A percentile compares a stretch with the other conserved stretches of the same genome.
Evolutionary conservation across 345 rosid genomes (phyloP).

Genomic region (Garcia nutans): DNA sequence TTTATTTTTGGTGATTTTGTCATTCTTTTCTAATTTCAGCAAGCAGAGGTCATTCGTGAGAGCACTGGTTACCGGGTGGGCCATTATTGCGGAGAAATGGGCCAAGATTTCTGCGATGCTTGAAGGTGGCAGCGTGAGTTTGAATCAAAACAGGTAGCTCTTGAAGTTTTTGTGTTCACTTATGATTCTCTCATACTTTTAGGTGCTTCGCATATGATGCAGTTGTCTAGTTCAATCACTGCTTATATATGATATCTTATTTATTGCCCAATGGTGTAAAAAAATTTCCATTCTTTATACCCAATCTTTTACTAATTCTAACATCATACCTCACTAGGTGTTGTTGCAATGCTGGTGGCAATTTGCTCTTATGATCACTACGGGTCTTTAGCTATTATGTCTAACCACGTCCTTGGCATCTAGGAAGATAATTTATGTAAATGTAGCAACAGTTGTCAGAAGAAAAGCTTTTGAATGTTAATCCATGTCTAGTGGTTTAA

Average conservation of each 20-base stretch:
- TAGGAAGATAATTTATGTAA: not conserved
- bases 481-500: not conserved
- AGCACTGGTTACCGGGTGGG: conserved; percentile 76
- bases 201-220: not conserved
- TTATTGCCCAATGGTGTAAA: not conserved
- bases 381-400: conserved; percentile 5
- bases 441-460: not conserved
- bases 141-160: conserved; percentile 79
- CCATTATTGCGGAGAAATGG: conserved; percentile 98
- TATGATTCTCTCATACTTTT: not conserved
- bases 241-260: not conserved
- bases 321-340: not conserved
- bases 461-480: not conserved
- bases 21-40: conserved; percentile 48
- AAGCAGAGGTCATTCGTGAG: conserved; percentile 92
- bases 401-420: not conserved
- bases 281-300: not conserved
- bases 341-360: conserved; percentile 4
- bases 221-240: not conserved
- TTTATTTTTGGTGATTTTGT: conserved; percentile 15
- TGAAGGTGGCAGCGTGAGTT: conserved; percentile 95
- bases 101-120: conserved; percentile 88
- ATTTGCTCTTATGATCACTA: not conserved
- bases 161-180: conserved; percentile 2
- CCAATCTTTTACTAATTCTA: not conserved